Conservation (phyloP, 176 grass and related monocot species). For the Paspalum vaginatum region DNA sequence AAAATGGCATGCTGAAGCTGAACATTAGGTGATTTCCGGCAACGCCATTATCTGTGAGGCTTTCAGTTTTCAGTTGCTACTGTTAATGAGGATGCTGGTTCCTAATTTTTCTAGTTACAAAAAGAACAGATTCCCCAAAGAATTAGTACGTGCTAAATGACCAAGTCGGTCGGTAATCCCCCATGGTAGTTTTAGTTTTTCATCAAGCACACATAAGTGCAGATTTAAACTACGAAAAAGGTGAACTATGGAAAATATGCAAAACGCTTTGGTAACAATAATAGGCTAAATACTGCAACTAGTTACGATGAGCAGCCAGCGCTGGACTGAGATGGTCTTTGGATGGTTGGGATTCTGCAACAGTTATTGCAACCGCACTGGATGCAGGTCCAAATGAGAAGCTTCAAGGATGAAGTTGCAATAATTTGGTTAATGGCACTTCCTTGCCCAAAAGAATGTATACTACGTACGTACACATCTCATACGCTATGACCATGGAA, state of each 20-base stretch:
- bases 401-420: neutral
- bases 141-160: neutral
- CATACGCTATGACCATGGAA: neutral
- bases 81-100: neutral
- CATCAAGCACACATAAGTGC: neutral
- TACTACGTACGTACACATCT: neutral
- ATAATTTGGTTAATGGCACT: neutral
- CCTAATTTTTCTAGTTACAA: neutral
- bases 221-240: neutral
- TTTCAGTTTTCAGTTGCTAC: neutral
- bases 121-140: neutral
- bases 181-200: too few relatives aligned
- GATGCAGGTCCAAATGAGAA: neutral
- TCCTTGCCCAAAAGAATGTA: neutral
- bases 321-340: slow-evolving; percentile 1
- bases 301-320: slow-evolving; percentile 9
- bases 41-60: neutral
- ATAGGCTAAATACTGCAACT: neutral
- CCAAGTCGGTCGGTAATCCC: slow-evolving; percentile 1
- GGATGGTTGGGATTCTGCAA: neutral
- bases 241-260: neutral
- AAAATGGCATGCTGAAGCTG: neutral
- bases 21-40: neutral
- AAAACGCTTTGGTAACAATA: too few relatives aligned
- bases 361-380: neutral